phyloP scores from a whole-genome alignment of 1,139 yeast species.

The Hemisphaericaspora xylanilytica region DNA sequence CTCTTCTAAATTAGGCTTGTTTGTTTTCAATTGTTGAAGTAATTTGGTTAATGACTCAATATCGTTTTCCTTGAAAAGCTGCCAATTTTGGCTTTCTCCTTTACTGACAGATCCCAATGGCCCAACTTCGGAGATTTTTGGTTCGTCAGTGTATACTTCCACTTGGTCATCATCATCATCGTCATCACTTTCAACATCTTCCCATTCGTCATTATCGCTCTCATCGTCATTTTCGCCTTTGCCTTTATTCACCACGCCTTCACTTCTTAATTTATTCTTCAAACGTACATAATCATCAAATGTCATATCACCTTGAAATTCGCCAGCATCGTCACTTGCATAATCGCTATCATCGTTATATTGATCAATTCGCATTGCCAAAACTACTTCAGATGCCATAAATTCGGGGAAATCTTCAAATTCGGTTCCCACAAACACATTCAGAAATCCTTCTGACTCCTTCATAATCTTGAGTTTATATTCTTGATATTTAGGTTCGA shows the following conservation, averaged over 20 bases:
- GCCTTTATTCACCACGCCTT: slow-evolving; percentile 3
- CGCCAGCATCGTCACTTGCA: slow-evolving; percentile 16
- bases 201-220: slow-evolving; percentile 11
- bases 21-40: slow-evolving; percentile 9
- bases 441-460: slow-evolving; percentile 6
- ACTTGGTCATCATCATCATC: slow-evolving; percentile 10
- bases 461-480: slow-evolving; percentile 8
- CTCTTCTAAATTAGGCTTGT: slow-evolving; percentile 9
- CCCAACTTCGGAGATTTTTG: slow-evolving; percentile 8
- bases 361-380: slow-evolving; percentile 9
- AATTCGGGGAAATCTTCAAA: slow-evolving; percentile 17
- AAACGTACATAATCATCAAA: slow-evolving; percentile 14
- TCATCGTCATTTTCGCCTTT: slow-evolving; percentile 7
- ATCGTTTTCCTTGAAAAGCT: slow-evolving; percentile 6
- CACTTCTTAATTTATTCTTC: slow-evolving; percentile 10
- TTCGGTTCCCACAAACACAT: slow-evolving; percentile 12
- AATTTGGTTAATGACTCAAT: slow-evolving; percentile 10
- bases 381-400: slow-evolving; percentile 12
- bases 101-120: slow-evolving; percentile 5
- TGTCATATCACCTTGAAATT: slow-evolving; percentile 19
- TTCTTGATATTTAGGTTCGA: slow-evolving; percentile 7
- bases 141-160: slow-evolving; percentile 6
- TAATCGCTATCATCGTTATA: slow-evolving; percentile 24
- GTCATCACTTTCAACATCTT: slow-evolving; percentile 8
- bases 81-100: not conserved